Evolutionary conservation across 805 yeast genomes (phyloP), one percentile per base, ranked within the genome.

Genomic region (Candida montana): DNA sequence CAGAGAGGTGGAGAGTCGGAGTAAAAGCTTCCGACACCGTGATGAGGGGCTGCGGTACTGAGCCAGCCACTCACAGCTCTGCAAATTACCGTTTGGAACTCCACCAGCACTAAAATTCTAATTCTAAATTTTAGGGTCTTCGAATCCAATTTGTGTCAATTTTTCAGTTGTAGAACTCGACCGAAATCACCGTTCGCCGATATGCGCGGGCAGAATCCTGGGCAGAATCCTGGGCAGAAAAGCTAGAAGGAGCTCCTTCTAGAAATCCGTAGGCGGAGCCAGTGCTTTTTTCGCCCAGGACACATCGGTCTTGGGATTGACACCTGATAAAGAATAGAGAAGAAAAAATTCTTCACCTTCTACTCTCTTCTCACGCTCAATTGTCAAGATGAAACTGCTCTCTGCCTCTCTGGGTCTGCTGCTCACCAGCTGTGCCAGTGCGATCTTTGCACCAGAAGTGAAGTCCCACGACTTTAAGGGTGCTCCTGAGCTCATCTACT

Each of bases 401-500:
- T 27, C 41, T 19, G 28, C 20, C n/a, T 35, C 46, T 21, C 24
- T 46, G 35, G 24, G 44, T 27, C 19, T 48, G 23, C 36, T 50
- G 18, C 39, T 46, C 4, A 33, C 48, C 15, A 27, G 34, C 46
- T 13, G 40, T 34, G 20, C 45, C n/a, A 37, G 26, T 19, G 59
- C 53, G 2, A 44, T 49, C 16, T 61, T 59, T 46, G 47, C 52
- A 9, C 66, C 63, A 34, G 43, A 38, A 31, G 40, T 60, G n/a
- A 39, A 45, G 13, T 34, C 48, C 2, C 39, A 46, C 5, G 27
- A 37, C 20, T 55, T 53, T 21, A 41, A 49, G 8, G 54, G 54
- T 6, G 43, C 56, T 7, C 58, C 62, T 34, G 59, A 57, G 20
- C 42, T 61, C n/a, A 41, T 57, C 19, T 62, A 56, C 44, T 63